Conservation (phyloP, 2,329 filamentous ascomycete genomes). For the Paecilomyces dactylethromorphus region DNA sequence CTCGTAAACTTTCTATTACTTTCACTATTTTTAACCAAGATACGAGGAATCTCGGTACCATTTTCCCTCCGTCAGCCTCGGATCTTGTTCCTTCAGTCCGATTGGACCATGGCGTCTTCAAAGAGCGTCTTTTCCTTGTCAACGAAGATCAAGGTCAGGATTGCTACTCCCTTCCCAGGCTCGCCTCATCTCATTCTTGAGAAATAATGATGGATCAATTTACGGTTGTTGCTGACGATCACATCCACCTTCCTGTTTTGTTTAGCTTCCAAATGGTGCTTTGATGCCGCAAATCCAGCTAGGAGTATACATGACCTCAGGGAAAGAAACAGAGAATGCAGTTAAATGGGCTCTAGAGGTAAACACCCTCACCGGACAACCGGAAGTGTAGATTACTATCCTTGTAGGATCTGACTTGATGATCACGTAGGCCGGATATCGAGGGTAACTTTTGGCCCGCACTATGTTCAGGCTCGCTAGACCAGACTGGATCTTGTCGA, state of each 20-base stretch:
- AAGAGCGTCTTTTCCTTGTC: conserved; percentile 7
- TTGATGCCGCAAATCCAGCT: conserved; percentile 67
- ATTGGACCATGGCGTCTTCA: neutral
- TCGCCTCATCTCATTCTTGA: neutral
- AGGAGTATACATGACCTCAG: conserved; percentile 65
- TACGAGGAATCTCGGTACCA: neutral
- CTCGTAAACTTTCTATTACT: neutral
- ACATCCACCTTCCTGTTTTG: neutral
- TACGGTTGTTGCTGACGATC: neutral
- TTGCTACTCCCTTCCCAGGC: neutral
- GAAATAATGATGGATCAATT: neutral
- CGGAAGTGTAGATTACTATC: neutral
- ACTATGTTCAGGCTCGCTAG: neutral
- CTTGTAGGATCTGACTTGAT: conserved; percentile 14
- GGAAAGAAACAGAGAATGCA: conserved; percentile 52
- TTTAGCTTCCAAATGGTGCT: conserved; percentile 56
- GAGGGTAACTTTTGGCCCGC: conserved; percentile 9
- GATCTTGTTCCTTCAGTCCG: neutral
- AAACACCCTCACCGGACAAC: conserved; percentile 16
- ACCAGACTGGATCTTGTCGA: neutral
- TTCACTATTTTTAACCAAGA: neutral
- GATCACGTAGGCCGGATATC: conserved; percentile 23
- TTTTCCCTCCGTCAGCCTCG: neutral
- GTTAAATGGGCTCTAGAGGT: conserved; percentile 53
- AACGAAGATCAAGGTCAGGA: conserved; percentile 7